A percentile compares a stretch with the other conserved stretches of the same genome.
These are phyloP conservation scores for Acacia pycnantha DNA, from an alignment of 331 rosid genomes.

Conservation along the genomic window DNA sequence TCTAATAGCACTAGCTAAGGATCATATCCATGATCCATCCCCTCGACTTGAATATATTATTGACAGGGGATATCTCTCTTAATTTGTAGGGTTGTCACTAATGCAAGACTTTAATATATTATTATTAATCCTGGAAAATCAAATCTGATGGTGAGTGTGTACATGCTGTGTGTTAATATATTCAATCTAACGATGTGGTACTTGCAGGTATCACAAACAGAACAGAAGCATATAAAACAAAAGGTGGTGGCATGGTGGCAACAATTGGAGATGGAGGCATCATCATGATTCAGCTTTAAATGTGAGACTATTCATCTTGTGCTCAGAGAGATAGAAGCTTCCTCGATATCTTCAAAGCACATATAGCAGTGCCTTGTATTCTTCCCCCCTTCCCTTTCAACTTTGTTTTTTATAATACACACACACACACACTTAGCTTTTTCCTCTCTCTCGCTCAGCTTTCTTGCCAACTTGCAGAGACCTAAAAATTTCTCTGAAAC, in stretches of 20 bases:
- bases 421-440: slow-evolving; percentile 13
- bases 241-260: slow-evolving; percentile 15
- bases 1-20: too few species aligned
- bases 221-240: background rate
- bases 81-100: background rate
- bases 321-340: slow-evolving; percentile 88
- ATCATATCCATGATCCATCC: too few species aligned
- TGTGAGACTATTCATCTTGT: slow-evolving; percentile 44
- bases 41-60: too few species aligned
- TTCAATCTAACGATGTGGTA: background rate
- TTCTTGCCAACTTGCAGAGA: slow-evolving; percentile 77
- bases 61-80: background rate
- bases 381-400: slow-evolving; percentile 63
- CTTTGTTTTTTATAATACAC: slow-evolving; percentile 45
- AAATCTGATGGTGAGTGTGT: background rate
- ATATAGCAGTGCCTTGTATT: slow-evolving; percentile 88
- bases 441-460: slow-evolving; percentile 46
- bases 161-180: background rate
- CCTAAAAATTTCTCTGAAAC: slow-evolving; percentile 72
- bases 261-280: slow-evolving; percentile 29
- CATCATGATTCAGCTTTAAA: slow-evolving; percentile 48
- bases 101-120: background rate
- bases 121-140: too few species aligned
- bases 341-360: slow-evolving; percentile 71
- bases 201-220: background rate